Evolutionary conservation across 225 moss, liverwort and hornwort species (phyloP).

Genomic region (Marchantia paleacea): DNA sequence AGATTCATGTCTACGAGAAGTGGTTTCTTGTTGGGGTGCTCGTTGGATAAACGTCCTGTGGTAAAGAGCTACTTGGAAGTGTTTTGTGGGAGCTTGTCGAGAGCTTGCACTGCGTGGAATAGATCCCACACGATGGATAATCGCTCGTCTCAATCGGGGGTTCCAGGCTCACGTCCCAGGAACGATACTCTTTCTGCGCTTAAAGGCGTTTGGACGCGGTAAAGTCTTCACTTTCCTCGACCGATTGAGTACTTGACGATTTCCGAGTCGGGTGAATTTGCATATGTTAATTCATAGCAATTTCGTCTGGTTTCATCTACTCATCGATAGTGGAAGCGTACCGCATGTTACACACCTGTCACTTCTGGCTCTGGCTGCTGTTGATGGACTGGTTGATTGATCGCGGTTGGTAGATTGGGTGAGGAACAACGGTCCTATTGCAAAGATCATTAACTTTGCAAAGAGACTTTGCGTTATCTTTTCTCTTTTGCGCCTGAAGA

Average conservation of each 20-base stretch:
- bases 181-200: constrained; percentile 19
- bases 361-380: background rate
- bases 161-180: background rate
- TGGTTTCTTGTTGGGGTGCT: background rate
- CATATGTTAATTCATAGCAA: too few relatives aligned
- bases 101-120: background rate
- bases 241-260: background rate
- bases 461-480: too few relatives aligned
- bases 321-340: too few relatives aligned
- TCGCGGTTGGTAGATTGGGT: background rate
- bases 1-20: constrained; percentile 10
- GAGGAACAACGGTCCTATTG: background rate
- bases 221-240: background rate
- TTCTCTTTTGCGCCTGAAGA: too few relatives aligned
- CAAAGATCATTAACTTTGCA: too few relatives aligned
- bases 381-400: background rate
- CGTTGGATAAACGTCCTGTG: background rate
- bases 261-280: too few relatives aligned
- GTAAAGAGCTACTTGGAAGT: background rate
- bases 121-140: constrained; percentile 9
- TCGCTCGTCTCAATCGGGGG: background rate
- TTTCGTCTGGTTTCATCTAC: too few relatives aligned
- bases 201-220: constrained; percentile 36
- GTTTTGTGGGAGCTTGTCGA: background rate
- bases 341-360: too few relatives aligned